Evolutionary conservation across 2,329 filamentous ascomycete genomes (phyloP), one percentile per base, ranked within the genome.

Genomic region (Lecanicillium sp.): DNA sequence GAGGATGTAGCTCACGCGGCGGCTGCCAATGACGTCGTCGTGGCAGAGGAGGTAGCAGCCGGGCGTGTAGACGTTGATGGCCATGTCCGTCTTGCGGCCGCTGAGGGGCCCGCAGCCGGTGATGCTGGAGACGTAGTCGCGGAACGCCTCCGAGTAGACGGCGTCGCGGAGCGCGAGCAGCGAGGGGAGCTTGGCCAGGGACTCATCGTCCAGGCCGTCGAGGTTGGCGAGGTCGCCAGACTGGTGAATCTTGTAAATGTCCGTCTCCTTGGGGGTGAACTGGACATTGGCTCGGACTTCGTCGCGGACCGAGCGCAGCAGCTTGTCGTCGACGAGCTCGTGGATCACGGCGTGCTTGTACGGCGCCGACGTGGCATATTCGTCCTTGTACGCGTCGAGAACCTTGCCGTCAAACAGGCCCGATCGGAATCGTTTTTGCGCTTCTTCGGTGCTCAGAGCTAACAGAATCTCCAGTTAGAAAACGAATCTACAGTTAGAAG

Each of bases 171-270:
- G 77, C 44, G 80, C 77, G 31, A 96, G 77, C n/a, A 98, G 71
- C 11, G 87, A 94, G 0, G 92, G 92, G 12, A 98, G 70, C 57
- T 87, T 88, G 45, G 83, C 75, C 39, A 97, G 74, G 6, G 89
- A 88, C 7, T 81, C 80, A 57, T 94, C 82, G 45, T 94, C 87
- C 31, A 98, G 77, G 17, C 92, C 92, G 62, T 96, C 90, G 42
- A 98, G 79, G 64, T 98, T 98, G 33, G 92, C 92, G 25, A 98
- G 75, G 60, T 98, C 92, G 48, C 92, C 92, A 4, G 90, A 97
- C 69, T 98, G 92, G 72, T 96, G 89, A 57, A 98, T 97, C 65
- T 94, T 95, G 76, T 98, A 98, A 53, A 98, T 98, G 61, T 98
- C 92, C 34, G 92, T 98, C 64, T 98, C 92, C 63, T 98, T 98